Evolutionary conservation across 1,139 yeast species (phyloP).

Genomic region (Geotrichum cucujoidarum): DNA sequence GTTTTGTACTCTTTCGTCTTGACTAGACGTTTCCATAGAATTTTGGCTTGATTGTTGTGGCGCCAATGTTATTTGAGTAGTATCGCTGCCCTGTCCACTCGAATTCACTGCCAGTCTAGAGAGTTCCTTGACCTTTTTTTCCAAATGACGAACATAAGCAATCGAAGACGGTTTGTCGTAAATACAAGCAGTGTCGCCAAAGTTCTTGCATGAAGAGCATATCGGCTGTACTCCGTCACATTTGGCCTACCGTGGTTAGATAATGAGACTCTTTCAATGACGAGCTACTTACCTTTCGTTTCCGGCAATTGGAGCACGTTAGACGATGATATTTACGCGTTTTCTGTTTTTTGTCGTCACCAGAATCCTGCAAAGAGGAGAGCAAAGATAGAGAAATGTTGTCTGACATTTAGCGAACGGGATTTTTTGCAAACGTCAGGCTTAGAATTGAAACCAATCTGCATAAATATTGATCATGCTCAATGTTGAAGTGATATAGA

Average conservation of each 20-base stretch:
- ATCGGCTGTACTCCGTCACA: constrained; percentile 19
- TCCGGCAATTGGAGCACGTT: constrained; percentile 20
- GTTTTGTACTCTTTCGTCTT: not conserved
- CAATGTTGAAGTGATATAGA: no score
- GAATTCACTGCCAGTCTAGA: constrained; percentile 3
- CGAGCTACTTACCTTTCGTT: constrained; percentile 20
- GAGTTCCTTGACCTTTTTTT: constrained; percentile 17
- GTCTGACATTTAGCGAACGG: not conserved
- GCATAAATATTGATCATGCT: no score
- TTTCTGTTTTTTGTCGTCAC: constrained; percentile 5
- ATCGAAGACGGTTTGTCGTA: constrained; percentile 21
- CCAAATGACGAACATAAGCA: constrained; percentile 20
- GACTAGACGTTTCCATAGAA: not conserved
- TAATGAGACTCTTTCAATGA: not conserved
- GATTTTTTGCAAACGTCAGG: not conserved
- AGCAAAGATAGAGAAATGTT: not conserved
- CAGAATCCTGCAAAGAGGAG: not conserved
- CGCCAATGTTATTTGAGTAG: not conserved
- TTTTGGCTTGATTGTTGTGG: not conserved
- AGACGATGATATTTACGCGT: constrained; percentile 18
- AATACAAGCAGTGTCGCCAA: constrained; percentile 17
- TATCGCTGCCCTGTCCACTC: not conserved
- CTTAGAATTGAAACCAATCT: no score
- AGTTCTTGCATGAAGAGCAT: constrained; percentile 18
- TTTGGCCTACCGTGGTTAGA: constrained; percentile 12